Base-by-base conservation (phyloP, 2,329 filamentous ascomycete species). In the Fusarium stilboides region DNA sequence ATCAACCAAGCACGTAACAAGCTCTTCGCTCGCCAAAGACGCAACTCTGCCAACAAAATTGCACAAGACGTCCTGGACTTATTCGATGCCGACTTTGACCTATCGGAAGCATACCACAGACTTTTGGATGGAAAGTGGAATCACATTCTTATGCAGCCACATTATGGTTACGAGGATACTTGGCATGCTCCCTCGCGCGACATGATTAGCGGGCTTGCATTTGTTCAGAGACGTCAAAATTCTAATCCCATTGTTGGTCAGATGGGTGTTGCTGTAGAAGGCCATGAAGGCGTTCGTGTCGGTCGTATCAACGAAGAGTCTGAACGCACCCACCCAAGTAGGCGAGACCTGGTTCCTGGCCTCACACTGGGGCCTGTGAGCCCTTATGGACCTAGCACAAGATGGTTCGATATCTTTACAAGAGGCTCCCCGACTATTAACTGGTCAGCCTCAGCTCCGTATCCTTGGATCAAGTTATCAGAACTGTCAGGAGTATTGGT, bases 321-420 rank as follows among this genome's bases (percentile, higher is more conserved):
- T 7, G 83, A 89, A 12, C 82, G 75, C 71, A 85, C 75, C 61
- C 85, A 73, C 79, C 85, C 74, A 52, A 83, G 59, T 65, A 76
- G 61, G 44, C 67, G 69, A 2, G 80, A 78, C 69, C 74, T 81
- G 17, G 86, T 92, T 8, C 89, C 89, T 1, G 90, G 91, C 24
- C 80, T 91, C 5, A 82, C 83, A 0, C 79, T 90, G 5, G 86
- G 86, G 10, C 80, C 85, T 0, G 81, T 92, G 59, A 88, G 88
- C 63, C 86, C 84, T 0, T 91, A 89, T 58, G 87, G 88, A 2
- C 82, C 85, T 0, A 72, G 76, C 2, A 83, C 80, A 0, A 83
- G 89, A 39, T 91, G 86, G 82, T 87, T 92, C 54, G 90, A 92
- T 22, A 80, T 92, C 28, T 92, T 88, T 71, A 85, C 84, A 8